Evolutionary conservation across 768 basidiomycete genomes (phyloP).

Genomic region (Tulasnella sp.): DNA sequence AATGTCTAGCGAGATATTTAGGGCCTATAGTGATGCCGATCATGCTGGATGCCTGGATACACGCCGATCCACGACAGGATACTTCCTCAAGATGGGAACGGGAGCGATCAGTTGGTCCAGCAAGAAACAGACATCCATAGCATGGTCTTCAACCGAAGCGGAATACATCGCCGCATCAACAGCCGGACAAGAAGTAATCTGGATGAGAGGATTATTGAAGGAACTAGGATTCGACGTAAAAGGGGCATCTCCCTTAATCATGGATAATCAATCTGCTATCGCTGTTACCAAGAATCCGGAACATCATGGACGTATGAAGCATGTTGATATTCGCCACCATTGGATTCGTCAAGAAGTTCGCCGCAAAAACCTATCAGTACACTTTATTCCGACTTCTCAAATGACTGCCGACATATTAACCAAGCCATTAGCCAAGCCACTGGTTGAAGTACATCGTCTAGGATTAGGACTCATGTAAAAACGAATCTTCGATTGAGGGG

Average conservation of each 20-base stretch:
- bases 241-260: constrained; percentile 35
- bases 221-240: constrained; percentile 33
- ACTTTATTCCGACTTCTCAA: neutral
- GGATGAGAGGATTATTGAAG: constrained; percentile 37
- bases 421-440: no score
- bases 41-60: constrained; percentile 41
- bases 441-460: no score
- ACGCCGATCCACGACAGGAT: constrained; percentile 43
- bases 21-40: constrained; percentile 42
- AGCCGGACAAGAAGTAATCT: constrained; percentile 29
- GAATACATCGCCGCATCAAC: no score
- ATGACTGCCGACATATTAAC: no score
- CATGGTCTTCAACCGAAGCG: neutral
- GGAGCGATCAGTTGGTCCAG: no score
- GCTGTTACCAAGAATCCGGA: constrained; percentile 27
- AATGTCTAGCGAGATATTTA: neutral
- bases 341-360: constrained; percentile 11
- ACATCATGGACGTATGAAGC: constrained; percentile 21
- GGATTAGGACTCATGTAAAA: no score
- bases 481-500: no score
- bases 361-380: neutral
- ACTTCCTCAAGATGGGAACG: no score
- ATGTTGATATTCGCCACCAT: constrained; percentile 13
- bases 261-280: constrained; percentile 24
- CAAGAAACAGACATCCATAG: no score